These are phyloP conservation scores for Ilex paraguariensis DNA, from an alignment of 305 asterid genomes.

Conservation along the genomic window DNA sequence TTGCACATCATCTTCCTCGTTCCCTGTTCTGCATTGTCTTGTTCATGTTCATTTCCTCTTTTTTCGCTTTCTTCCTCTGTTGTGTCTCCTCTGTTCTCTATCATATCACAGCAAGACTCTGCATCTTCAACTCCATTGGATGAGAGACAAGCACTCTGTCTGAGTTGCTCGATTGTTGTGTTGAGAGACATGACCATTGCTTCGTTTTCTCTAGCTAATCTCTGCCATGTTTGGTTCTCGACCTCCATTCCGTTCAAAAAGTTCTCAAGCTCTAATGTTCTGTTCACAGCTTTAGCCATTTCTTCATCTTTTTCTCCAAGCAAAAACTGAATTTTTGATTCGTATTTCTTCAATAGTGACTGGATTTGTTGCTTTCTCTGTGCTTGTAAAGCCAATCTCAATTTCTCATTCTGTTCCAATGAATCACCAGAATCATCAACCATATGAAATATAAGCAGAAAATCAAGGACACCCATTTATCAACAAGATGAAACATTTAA, in stretches of 20 bases:
- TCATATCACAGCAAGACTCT: constrained; percentile 46
- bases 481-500: background rate
- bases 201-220: constrained; percentile 41
- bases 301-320: constrained; percentile 49
- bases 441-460: too few species aligned
- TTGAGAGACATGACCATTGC: constrained; percentile 35
- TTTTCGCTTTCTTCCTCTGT: too few species aligned
- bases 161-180: constrained; percentile 45
- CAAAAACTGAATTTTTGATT: constrained; percentile 27
- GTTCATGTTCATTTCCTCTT: background rate
- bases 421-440: background rate
- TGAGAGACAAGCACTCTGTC: constrained; percentile 13
- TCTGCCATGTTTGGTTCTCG: constrained; percentile 51
- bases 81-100: background rate
- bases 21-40: background rate
- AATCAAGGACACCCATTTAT: background rate
- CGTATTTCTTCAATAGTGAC: constrained; percentile 29
- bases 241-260: constrained; percentile 29
- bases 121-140: constrained; percentile 42
- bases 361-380: constrained; percentile 37
- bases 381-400: constrained; percentile 45
- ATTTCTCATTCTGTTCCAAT: constrained; percentile 44
- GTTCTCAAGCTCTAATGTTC: constrained; percentile 40
- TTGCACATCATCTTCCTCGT: constrained; percentile 29
- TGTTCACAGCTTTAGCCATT: constrained; percentile 28